phyloP scores from a whole-genome alignment of 768 basidiomycete genomes.

The Suillus luteus region DNA sequence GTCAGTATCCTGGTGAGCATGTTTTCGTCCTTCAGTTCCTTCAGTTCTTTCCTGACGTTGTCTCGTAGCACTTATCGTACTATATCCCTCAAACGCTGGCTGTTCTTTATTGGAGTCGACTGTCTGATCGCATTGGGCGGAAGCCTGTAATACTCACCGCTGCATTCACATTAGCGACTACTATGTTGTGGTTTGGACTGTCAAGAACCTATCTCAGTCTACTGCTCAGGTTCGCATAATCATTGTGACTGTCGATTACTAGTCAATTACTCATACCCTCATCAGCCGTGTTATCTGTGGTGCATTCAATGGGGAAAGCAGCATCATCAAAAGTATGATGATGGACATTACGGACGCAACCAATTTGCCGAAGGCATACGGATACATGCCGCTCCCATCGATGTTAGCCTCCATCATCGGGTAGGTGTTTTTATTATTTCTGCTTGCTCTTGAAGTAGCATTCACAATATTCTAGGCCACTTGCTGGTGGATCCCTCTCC shows the following conservation, averaged over 20 bases:
- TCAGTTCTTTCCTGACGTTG: background rate
- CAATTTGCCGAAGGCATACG: background rate
- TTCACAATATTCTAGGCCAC: background rate
- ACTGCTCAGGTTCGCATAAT: conserved; percentile 29
- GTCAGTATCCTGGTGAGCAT: background rate
- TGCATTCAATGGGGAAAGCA: background rate
- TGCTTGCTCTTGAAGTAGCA: background rate
- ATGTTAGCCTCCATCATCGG: background rate
- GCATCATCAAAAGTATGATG: background rate
- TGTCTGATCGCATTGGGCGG: conserved; percentile 69
- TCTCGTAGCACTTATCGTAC: conserved; percentile 66
- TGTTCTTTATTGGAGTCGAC: conserved; percentile 71
- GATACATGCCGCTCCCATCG: background rate
- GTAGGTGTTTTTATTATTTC: background rate
- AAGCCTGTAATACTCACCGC: conserved; percentile 72
- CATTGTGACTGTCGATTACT: background rate
- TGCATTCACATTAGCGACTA: conserved; percentile 59
- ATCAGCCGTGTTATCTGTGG: background rate
- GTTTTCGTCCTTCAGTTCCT: background rate
- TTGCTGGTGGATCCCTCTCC: background rate
- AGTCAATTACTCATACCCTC: background rate
- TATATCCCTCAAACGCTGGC: conserved; percentile 71
- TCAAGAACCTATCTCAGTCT: conserved; percentile 67
- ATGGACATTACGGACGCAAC: background rate
- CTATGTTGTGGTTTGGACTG: conserved; percentile 72